phyloP scores from a whole-genome alignment of 192 early-diverging fungal species.

The Chytriomyces sp. region DNA sequence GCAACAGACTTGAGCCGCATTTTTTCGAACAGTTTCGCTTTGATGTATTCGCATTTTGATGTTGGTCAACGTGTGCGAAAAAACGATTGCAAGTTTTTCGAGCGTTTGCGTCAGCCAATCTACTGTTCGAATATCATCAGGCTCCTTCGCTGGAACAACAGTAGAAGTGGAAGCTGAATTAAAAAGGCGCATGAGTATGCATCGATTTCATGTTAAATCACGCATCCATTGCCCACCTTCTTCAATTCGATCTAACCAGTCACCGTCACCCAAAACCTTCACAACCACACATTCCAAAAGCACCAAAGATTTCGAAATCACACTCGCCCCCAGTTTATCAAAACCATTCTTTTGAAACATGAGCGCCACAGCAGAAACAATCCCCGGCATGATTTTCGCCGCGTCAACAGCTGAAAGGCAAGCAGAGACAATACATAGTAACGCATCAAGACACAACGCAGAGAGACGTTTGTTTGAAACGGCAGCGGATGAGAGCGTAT shows the following conservation, averaged over 20 bases:
- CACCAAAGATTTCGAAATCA: background rate
- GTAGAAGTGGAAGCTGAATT: background rate
- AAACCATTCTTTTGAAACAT: background rate
- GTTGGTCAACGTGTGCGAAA: background rate
- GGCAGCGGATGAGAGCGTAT: background rate
- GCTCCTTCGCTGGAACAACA: background rate
- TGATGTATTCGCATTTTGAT: background rate
- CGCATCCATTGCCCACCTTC: too few species aligned
- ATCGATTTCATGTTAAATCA: background rate
- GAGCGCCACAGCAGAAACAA: constrained; percentile 9
- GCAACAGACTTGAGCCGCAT: background rate
- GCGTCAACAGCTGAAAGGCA: background rate
- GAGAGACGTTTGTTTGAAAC: background rate
- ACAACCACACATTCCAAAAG: background rate
- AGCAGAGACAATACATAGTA: background rate
- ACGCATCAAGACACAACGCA: background rate
- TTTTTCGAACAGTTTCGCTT: background rate
- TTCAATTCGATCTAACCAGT: background rate
- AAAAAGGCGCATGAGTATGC: too few species aligned
- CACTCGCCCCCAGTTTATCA: background rate
- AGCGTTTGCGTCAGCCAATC: background rate
- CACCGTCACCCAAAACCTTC: constrained; percentile 1
- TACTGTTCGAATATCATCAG: background rate
- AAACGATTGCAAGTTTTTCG: background rate
- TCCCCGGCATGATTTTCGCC: constrained; percentile 14